Evolutionary conservation across 768 basidiomycete species (phyloP).

Genomic region (Mycena floridula): DNA sequence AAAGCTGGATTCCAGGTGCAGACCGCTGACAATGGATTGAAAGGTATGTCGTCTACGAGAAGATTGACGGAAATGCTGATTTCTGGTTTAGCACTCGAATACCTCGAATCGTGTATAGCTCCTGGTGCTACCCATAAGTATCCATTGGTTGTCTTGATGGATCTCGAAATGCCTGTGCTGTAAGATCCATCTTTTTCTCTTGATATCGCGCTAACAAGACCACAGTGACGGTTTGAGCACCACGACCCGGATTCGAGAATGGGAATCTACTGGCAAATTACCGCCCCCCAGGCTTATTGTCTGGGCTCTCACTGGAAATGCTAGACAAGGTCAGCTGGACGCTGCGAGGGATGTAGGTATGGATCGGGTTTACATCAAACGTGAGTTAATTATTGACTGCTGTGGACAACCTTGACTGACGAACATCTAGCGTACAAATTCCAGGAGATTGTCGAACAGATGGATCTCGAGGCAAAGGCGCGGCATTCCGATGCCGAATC

Average conservation of each 20-base stretch:
- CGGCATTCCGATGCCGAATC: too few relatives aligned
- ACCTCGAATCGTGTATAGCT: neutral
- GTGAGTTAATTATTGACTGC: neutral
- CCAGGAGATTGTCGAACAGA: too few relatives aligned
- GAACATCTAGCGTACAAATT: too few relatives aligned
- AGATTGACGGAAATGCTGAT: too few relatives aligned
- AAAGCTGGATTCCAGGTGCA: slow-evolving; percentile 4
- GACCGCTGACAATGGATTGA: slow-evolving; percentile 4
- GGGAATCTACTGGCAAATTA: slow-evolving; percentile 4
- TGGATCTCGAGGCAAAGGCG: too few relatives aligned
- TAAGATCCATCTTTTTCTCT: neutral
- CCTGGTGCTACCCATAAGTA: neutral
- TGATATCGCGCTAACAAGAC: neutral
- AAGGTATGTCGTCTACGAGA: slow-evolving; percentile 1
- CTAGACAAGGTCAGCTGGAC: slow-evolving; percentile 3
- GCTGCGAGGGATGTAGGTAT: slow-evolving; percentile 6
- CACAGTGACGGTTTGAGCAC: slow-evolving; percentile 2
- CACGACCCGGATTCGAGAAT: slow-evolving; percentile 4
- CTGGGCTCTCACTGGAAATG: slow-evolving; percentile 6
- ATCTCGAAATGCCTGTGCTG: slow-evolving; percentile 8
- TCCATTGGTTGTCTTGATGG: slow-evolving; percentile 5
- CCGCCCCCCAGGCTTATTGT: slow-evolving; percentile 2
- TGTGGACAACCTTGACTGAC: too few relatives aligned
- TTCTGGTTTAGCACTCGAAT: neutral
- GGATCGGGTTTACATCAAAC: slow-evolving; percentile 9